These are phyloP conservation scores for Trametes cinnabarina DNA, from an alignment of 768 basidiomycete species.

Conservation along the genomic window DNA sequence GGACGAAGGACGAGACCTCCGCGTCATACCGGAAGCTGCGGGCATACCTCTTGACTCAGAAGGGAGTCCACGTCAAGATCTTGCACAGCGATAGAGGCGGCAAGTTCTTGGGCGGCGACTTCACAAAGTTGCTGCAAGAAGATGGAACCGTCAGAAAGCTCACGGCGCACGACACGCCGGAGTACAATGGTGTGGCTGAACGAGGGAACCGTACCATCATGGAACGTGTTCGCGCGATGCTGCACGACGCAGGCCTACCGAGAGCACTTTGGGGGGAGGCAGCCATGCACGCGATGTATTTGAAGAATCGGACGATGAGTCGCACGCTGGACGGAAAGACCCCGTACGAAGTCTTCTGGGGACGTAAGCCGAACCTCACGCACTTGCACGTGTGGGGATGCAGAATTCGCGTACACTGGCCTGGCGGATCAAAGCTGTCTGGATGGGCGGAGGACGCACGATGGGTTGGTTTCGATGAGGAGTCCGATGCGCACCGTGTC, in stretches of 20 bases:
- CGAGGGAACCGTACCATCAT: conserved; percentile 28
- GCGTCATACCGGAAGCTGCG: conserved; percentile 33
- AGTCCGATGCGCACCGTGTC: conserved; percentile 17
- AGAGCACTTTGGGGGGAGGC: conserved; percentile 33
- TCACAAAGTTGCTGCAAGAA: conserved; percentile 30
- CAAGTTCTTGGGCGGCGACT: conserved; percentile 25
- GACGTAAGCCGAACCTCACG: conserved; percentile 15
- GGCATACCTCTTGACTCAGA: conserved; percentile 36
- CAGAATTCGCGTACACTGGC: conserved; percentile 6
- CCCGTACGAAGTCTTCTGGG: conserved; percentile 20
- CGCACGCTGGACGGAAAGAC: conserved; percentile 18
- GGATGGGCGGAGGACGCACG: neutral
- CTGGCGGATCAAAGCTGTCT: conserved; percentile 4
- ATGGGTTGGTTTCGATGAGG: conserved; percentile 10
- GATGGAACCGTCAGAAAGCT: conserved; percentile 40
- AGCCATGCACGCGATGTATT: conserved; percentile 21
- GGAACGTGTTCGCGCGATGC: conserved; percentile 28
- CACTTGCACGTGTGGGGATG: conserved; percentile 18
- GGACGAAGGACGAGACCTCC: conserved; percentile 35
- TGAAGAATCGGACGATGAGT: conserved; percentile 21
- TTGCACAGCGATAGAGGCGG: conserved; percentile 44
- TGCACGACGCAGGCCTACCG: conserved; percentile 21
- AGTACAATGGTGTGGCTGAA: conserved; percentile 44
- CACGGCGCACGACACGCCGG: conserved; percentile 42
- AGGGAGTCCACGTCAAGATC: conserved; percentile 24